A percentile compares a stretch with the other conserved stretches of the same genome.
Conservation (phyloP, 768 basidiomycete species). For the Neoboletus subvelutipes region DNA sequence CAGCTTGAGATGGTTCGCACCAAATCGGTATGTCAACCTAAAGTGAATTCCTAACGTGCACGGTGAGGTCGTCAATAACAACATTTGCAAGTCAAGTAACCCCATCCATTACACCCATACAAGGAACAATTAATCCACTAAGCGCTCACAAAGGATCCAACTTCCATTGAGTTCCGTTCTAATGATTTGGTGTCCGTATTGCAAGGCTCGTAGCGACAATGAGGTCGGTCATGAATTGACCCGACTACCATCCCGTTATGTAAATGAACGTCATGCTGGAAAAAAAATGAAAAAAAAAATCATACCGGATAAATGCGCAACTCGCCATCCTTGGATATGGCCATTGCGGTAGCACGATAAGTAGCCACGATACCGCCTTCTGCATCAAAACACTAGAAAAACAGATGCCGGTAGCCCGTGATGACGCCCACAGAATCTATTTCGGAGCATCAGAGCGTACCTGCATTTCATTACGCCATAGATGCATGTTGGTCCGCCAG, state of each 20-base stretch:
- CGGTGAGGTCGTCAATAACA: not conserved
- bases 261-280: not conserved
- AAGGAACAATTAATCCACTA: not conserved
- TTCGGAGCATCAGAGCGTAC: slow-evolving; percentile 5
- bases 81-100: not conserved
- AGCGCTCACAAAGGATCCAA: not conserved
- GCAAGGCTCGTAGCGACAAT: slow-evolving; percentile 30
- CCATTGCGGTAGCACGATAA: slow-evolving; percentile 26
- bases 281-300: not conserved
- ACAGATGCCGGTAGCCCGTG: not conserved
- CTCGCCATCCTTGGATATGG: slow-evolving; percentile 29
- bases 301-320: slow-evolving; percentile 29
- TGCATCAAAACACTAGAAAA: slow-evolving; percentile 17
- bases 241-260: slow-evolving; percentile 12
- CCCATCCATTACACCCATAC: not conserved
- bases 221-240: slow-evolving; percentile 28
- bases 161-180: not conserved
- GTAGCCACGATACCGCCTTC: slow-evolving; percentile 25
- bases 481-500: slow-evolving; percentile 14
- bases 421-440: not conserved
- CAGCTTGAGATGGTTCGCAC: not conserved
- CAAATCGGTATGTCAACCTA: not conserved
- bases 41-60: not conserved
- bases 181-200: slow-evolving; percentile 23
- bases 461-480: slow-evolving; percentile 26